Evolutionary conservation across 352 stramenopile genomes (phyloP), one percentile per base, ranked within the genome.

Genomic region (Blastocystis sp.): DNA sequence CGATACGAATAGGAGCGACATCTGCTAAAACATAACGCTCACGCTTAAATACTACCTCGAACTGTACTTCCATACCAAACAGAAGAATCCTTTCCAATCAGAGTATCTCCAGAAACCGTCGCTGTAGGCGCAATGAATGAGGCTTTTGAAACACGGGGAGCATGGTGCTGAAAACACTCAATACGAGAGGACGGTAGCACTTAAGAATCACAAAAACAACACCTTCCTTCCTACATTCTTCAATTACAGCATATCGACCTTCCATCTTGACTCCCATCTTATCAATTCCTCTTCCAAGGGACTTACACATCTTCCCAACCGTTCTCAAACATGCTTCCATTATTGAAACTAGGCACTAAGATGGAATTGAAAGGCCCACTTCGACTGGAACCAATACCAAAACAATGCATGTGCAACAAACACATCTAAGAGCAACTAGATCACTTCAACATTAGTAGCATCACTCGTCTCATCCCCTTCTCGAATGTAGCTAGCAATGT

Each of bases 1-100:
- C 95, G 90, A 98, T 96, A 90, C 94, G 95, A 59, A 97, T 93
- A 89, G 94, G 93, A 91, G 95, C 95, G 35, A 95, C 90, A 92
- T 96, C 94, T 73, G 93, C 92, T 93, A 90, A 70, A 76, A 11
- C 53, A 56, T 58, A 27, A 35, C 15, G 24, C 19, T 42, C 13
- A 2, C 1, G 48, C 5, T 42, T 19, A 37, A 27, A 24, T 17
- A 3, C 35, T 92, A 89, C 93, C 95, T 90, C 96, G 94, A 90
- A 98, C 95, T 59, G 98, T 93, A 33, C 96, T 94, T 91, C 97
- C 97, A 93, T 98, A 98, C 92, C 95, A 98, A 90, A 98, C 92
- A 24, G 95, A 98, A 35, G 94, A 93, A 90, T 97, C 93, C 90
- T 96, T 94, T 90, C 93, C 95, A 75, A 98, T 94, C 90, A 96